Conservation (phyloP, 2,329 filamentous ascomycete genomes). For the Penicillium olsonii region DNA sequence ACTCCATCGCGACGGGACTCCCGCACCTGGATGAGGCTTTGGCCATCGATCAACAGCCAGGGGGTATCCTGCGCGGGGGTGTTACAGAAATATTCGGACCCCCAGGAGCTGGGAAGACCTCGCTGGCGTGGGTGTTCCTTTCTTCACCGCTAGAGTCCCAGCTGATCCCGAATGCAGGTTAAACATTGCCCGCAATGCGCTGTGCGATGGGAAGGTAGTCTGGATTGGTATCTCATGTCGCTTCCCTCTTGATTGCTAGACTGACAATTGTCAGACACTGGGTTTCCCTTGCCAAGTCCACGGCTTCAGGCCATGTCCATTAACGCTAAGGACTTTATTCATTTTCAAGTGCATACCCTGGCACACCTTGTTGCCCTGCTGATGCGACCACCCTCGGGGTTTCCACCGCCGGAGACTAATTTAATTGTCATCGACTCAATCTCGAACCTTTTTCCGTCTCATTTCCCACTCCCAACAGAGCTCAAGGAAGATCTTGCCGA, state of each 20-base stretch:
- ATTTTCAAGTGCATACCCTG: conserved; percentile 62
- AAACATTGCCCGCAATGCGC: conserved; percentile 66
- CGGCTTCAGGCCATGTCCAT: conserved; percentile 53
- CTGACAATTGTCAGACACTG: conserved; percentile 45
- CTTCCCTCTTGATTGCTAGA: background rate
- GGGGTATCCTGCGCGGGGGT: conserved; percentile 71
- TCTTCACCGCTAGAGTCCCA: conserved; percentile 1
- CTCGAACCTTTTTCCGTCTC: conserved; percentile 73
- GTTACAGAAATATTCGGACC: conserved; percentile 88
- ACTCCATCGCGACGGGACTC: conserved; percentile 47
- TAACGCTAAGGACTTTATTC: conserved; percentile 58
- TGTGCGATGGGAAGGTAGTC: conserved; percentile 65
- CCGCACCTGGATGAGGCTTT: conserved; percentile 47
- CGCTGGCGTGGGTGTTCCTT: conserved; percentile 65
- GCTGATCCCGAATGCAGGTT: conserved; percentile 56
- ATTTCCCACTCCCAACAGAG: conserved; percentile 65
- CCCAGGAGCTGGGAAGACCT: conserved; percentile 81
- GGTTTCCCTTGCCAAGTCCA: conserved; percentile 49
- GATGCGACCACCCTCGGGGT: conserved; percentile 62
- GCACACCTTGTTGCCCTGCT: conserved; percentile 72
- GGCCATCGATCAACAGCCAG: conserved; percentile 13
- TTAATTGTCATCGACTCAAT: conserved; percentile 78
- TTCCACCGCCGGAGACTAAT: conserved; percentile 63
- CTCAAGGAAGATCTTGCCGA: conserved; percentile 30
- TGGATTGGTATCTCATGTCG: conserved; percentile 72